These are phyloP conservation scores for Carex myosuroides DNA, from an alignment of 176 grass and related monocot genomes.

Conservation along the genomic window DNA sequence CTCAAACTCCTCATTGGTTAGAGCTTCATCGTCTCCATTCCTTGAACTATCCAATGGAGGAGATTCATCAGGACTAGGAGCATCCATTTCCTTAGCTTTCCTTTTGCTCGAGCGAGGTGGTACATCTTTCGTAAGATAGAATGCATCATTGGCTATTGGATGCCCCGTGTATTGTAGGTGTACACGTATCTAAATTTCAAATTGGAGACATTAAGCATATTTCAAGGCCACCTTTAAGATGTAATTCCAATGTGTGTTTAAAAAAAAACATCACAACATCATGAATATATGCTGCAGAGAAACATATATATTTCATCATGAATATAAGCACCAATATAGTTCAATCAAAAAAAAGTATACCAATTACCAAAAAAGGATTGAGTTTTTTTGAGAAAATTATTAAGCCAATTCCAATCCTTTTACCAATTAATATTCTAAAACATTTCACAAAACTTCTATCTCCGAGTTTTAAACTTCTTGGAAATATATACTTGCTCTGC, in stretches of 20 bases:
- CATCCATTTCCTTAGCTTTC: slow-evolving; percentile 27
- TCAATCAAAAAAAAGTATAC: no score
- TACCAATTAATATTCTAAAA: no score
- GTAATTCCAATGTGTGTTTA: not conserved
- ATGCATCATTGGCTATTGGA: slow-evolving; percentile 81
- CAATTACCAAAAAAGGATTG: not conserved
- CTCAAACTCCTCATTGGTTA: slow-evolving; percentile 28
- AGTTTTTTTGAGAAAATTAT: not conserved
- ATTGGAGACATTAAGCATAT: not conserved
- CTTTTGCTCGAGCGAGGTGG: slow-evolving; percentile 46
- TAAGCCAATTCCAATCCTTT: not conserved
- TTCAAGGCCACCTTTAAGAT: not conserved
- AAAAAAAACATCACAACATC: not conserved
- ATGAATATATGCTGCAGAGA: not conserved
- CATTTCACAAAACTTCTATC: no score
- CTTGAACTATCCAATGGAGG: slow-evolving; percentile 1
- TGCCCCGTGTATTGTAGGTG: slow-evolving; percentile 85
- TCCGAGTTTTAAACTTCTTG: no score
- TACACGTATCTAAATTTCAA: slow-evolving; percentile 68
- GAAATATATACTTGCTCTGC: not conserved
- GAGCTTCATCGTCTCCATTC: slow-evolving; percentile 21
- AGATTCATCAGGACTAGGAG: not conserved
- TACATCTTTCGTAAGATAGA: slow-evolving; percentile 59
- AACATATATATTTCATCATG: not conserved
- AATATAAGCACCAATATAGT: no score